phyloP scores from a whole-genome alignment of 495 filamentous ascomycete genomes.

The Trichoderma virens region DNA sequence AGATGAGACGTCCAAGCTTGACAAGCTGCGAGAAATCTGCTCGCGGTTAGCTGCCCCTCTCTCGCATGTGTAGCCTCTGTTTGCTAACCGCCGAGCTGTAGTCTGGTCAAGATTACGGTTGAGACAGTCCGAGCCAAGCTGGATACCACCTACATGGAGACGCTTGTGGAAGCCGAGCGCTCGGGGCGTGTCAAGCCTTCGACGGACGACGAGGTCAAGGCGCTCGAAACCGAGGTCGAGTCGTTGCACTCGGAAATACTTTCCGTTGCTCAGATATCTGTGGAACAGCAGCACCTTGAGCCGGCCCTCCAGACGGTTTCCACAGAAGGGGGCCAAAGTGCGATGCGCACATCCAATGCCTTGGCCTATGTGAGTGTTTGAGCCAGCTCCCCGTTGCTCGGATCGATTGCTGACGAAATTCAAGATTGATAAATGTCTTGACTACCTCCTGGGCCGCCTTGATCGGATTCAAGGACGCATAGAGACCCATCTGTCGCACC shows the following conservation, averaged over 20 bases:
- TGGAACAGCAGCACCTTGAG: conserved; percentile 51
- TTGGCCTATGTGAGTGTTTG: conserved; percentile 31
- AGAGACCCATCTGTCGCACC: conserved; percentile 24
- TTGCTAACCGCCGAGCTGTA: conserved; percentile 9
- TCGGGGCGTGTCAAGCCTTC: conserved; percentile 16
- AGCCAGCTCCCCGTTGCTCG: not conserved
- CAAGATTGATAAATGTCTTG: conserved; percentile 30
- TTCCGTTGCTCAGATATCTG: conserved; percentile 53
- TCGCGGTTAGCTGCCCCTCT: conserved; percentile 15
- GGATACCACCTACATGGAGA: conserved; percentile 40
- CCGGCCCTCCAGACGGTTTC: conserved; percentile 42
- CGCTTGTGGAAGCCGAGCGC: conserved; percentile 21
- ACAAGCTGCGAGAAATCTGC: conserved; percentile 35
- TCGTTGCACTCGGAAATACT: conserved; percentile 57
- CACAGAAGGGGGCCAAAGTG: conserved; percentile 26
- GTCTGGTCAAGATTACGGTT: conserved; percentile 40
- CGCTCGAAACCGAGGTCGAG: conserved; percentile 50
- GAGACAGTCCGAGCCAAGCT: conserved; percentile 37
- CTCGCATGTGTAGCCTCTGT: not conserved
- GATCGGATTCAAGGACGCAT: conserved; percentile 20
- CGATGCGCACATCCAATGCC: conserved; percentile 28
- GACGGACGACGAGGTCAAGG: conserved; percentile 25
- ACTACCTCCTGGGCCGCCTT: conserved; percentile 28
- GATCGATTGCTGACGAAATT: not conserved
- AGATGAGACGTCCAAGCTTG: conserved; percentile 27